Evolutionary conservation across 345 rosid species (phyloP).

Genomic region (Stellera chamaejasme): DNA sequence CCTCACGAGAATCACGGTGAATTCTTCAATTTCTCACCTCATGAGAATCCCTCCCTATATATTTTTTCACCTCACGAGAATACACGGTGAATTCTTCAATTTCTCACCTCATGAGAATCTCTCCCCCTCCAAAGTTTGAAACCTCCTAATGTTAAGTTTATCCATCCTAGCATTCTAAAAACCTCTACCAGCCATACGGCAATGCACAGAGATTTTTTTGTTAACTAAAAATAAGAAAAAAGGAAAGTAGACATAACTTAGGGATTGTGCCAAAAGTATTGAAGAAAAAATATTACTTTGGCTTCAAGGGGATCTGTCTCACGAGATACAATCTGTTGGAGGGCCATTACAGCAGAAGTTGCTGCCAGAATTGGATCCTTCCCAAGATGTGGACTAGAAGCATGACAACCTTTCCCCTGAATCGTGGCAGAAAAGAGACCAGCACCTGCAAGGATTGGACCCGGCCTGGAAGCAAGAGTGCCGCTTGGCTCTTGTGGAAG

Average conservation of each 20-base stretch:
- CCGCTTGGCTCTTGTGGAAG: slow-evolving; percentile 42
- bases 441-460: slow-evolving; percentile 54
- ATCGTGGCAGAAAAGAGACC: slow-evolving; percentile 45
- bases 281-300: slow-evolving; percentile 28
- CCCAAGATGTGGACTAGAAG: slow-evolving; percentile 40
- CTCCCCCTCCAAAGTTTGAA: too few relatives aligned
- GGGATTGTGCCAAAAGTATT: too few relatives aligned
- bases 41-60: too few relatives aligned
- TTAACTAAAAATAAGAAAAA: too few relatives aligned
- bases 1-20: too few relatives aligned
- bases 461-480: slow-evolving; percentile 45
- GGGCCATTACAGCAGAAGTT: slow-evolving; percentile 46
- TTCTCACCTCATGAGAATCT: too few relatives aligned
- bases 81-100: too few relatives aligned
- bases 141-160: too few relatives aligned
- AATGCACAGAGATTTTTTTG: not conserved
- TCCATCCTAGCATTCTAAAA: not conserved
- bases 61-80: too few relatives aligned
- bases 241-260: not conserved
- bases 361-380: slow-evolving; percentile 65
- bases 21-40: too few relatives aligned
- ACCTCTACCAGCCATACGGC: not conserved
- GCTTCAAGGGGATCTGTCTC: slow-evolving; percentile 63
- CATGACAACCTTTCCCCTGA: slow-evolving; percentile 59
- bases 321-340: slow-evolving; percentile 70